Conservation (phyloP, 495 filamentous ascomycete genomes). For the Delitschia confertaspora region DNA sequence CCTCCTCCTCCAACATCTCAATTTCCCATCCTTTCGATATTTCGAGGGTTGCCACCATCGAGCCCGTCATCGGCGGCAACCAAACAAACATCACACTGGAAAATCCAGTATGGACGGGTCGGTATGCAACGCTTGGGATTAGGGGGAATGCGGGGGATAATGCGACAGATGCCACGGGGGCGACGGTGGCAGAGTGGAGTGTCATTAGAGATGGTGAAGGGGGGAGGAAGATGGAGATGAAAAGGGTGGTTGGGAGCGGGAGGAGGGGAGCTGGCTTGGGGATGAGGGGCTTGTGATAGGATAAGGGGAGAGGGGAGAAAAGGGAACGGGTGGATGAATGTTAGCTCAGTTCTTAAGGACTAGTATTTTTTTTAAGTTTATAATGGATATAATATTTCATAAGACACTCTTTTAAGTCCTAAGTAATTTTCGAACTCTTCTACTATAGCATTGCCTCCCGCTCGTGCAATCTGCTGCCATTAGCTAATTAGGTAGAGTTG, state of each 20-base stretch:
- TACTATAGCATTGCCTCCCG: no score
- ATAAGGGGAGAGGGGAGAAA: not conserved
- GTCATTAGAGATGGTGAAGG: constrained; percentile 37
- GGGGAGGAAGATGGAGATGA: not conserved
- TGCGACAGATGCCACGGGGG: constrained; percentile 44
- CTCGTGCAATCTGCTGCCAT: no score
- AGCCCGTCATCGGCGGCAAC: constrained; percentile 31
- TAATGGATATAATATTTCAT: no score
- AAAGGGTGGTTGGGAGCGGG: not conserved
- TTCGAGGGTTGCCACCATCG: constrained; percentile 27
- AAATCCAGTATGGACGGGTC: constrained; percentile 29
- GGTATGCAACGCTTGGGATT: constrained; percentile 38
- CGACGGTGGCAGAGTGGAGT: constrained; percentile 66
- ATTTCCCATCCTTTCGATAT: constrained; percentile 29
- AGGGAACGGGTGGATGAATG: no score
- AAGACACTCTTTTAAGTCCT: no score
- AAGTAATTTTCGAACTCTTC: no score
- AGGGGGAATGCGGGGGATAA: constrained; percentile 38
- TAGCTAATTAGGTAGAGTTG: no score
- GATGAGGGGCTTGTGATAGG: not conserved
- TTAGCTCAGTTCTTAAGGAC: no score
- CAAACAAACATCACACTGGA: constrained; percentile 35
- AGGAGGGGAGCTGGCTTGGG: not conserved
- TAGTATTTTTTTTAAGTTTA: no score
- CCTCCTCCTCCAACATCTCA: constrained; percentile 18